Conservation (phyloP, 1,284 basidiomycete species). For the Trichosporon sp. region DNA sequence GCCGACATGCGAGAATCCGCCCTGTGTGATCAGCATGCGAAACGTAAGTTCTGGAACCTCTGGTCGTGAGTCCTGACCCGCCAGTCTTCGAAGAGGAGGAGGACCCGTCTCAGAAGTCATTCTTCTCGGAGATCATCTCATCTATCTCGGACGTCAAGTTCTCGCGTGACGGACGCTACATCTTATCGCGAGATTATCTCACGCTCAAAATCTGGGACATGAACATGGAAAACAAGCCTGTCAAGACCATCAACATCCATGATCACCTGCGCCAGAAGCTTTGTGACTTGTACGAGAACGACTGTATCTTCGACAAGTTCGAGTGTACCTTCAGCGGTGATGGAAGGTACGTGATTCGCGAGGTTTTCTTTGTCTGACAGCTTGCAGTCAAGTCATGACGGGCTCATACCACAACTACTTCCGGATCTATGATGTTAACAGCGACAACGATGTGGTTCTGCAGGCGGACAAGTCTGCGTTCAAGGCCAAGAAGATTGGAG, state of each 20-base stretch:
- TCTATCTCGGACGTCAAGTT: constrained; percentile 99
- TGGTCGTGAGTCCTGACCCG: constrained; percentile 36
- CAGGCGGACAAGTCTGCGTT: constrained; percentile 99
- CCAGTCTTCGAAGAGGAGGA: constrained; percentile 98
- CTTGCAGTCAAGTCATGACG: constrained; percentile 76
- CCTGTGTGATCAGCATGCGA: constrained; percentile 91
- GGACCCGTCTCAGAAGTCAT: constrained; percentile 92
- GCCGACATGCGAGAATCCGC: constrained; percentile 99
- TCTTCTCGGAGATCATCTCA: constrained; percentile 99
- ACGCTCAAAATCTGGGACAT: constrained; percentile 99
- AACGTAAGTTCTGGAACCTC: constrained; percentile 61
- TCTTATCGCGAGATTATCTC: constrained; percentile 93
- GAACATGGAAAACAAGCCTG: constrained; percentile 94
- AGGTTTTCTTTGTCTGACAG: neutral
- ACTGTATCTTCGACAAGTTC: constrained; percentile 99
- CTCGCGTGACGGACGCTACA: constrained; percentile 93
- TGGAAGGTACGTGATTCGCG: constrained; percentile 61
- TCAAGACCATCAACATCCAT: constrained; percentile 98
- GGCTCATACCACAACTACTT: constrained; percentile 99
- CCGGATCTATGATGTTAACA: constrained; percentile 96
- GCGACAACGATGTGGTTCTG: constrained; percentile 81
- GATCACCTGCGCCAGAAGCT: constrained; percentile 96
- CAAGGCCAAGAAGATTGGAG: constrained; percentile 96
- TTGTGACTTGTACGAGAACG: constrained; percentile 98
- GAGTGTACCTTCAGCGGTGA: constrained; percentile 95